Evolutionary conservation across 2,329 filamentous ascomycete species (phyloP).

Genomic region (Gaeumannomyces sp.): DNA sequence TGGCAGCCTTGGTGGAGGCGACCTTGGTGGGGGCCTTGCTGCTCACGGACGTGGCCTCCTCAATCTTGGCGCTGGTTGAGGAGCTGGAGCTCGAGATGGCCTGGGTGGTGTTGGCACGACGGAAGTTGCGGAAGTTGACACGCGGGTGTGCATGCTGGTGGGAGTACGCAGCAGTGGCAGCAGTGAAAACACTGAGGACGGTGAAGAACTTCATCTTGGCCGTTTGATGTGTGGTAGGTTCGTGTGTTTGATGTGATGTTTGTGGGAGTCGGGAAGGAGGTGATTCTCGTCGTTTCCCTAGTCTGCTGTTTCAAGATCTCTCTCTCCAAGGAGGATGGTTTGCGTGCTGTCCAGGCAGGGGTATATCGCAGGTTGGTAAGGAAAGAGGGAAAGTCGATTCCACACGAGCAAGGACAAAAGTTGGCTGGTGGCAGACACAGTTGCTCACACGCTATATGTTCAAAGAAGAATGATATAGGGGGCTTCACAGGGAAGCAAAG

Average conservation of each 20-base stretch:
- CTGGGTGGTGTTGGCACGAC: slow-evolving; percentile 3
- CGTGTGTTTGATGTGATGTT: not conserved
- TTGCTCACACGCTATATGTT: slow-evolving; percentile 2
- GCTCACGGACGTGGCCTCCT: not conserved
- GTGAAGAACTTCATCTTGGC: slow-evolving; percentile 9
- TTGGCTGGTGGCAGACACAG: slow-evolving; percentile 8
- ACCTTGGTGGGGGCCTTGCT: not conserved
- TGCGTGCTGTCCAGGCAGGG: slow-evolving; percentile 5
- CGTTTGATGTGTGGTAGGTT: not conserved
- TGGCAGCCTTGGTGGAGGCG: not conserved
- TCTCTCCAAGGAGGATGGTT: slow-evolving; percentile 5
- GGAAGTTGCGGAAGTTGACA: slow-evolving; percentile 11
- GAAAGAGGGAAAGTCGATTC: slow-evolving; percentile 9
- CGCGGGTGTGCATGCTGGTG: slow-evolving; percentile 8
- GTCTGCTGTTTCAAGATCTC: slow-evolving; percentile 4
- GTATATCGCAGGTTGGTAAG: not conserved
- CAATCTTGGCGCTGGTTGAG: not conserved
- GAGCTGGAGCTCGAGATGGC: not conserved
- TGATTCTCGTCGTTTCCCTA: not conserved
- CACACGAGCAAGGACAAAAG: slow-evolving; percentile 5
- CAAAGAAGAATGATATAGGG: slow-evolving; percentile 1
- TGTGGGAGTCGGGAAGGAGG: not conserved
- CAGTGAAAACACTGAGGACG: slow-evolving; percentile 6
- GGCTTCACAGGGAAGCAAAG: slow-evolving; percentile 2
- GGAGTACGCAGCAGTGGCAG: slow-evolving; percentile 6